Base-by-base conservation (phyloP, 345 rosid genomes). In the Populus alba region DNA sequence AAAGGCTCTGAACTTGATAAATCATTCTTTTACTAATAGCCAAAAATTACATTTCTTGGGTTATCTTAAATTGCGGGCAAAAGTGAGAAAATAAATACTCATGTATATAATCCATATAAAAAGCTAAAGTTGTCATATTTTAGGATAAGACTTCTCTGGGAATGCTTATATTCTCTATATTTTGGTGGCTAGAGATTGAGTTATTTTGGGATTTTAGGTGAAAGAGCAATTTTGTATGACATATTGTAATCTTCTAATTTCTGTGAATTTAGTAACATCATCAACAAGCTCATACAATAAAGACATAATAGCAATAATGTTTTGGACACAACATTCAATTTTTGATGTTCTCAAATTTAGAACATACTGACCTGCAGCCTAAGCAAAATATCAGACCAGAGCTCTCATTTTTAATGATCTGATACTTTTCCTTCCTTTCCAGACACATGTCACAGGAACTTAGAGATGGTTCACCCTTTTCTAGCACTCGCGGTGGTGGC, bases 321-420 rank as follows among this genome's bases (percentile, higher is more conserved):
- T 47, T 47, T 1, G 51, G 51, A 47, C 51, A 61, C n/a, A 8
- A 22, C 22, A 25, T n/a, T 20, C 12, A 41, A 11, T 41, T 2
- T 2, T 16, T 1, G 69, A 20, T 31, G 33, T 6, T 31, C 11
- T 27, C 33, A 8, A 33, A 5, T 6, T 11, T 13, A 47, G 72
- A n/a, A 43, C 49, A 22, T 8, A 45, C 15, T 66, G 10, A 47
- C 78, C 66, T 59, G 66, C 68, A 73, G 12, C 29, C 37, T 29
- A 22, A n/a, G 68, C 76, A 73, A 31, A 61, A 7, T 47, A 29
- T 13, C n/a, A 29, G 78, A 68, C 8, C 66, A 53, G 49, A 76
- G 15, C 57, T 35, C n/a, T 41, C 71, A 47, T 4, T n/a, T 25
- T 16, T 67, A 6, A 51, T 39, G 31, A 67, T 22, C 49, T 49